Evolutionary conservation across 1,139 yeast genomes (phyloP).

Genomic region (Yamadazyma triangularis): DNA sequence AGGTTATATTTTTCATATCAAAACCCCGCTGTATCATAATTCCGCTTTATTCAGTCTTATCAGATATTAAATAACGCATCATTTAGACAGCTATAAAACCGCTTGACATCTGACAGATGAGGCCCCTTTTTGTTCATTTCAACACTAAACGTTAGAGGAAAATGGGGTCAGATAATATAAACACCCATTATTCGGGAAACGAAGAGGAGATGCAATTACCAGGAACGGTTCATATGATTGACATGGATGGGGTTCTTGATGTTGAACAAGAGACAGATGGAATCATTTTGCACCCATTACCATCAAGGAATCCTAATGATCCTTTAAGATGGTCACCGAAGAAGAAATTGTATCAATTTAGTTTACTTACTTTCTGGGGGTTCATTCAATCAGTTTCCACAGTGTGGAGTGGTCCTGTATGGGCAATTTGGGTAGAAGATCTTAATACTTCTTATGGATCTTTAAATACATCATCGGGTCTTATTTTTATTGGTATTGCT

Average conservation of each 20-base stretch:
- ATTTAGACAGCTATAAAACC: too few species aligned
- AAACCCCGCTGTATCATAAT: too few species aligned
- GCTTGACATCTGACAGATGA: too few species aligned
- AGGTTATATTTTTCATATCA: too few species aligned
- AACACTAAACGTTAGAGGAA: too few species aligned
- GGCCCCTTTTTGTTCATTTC: too few species aligned
- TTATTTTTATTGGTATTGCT: slow-evolving; percentile 33
- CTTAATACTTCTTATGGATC: slow-evolving; percentile 23
- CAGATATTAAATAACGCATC: too few species aligned
- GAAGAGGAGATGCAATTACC: too few species aligned
- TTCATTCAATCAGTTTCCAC: slow-evolving; percentile 38
- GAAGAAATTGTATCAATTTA: slow-evolving; percentile 31
- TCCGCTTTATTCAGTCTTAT: too few species aligned
- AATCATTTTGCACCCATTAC: slow-evolving; percentile 35
- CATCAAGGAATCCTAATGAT: slow-evolving; percentile 32
- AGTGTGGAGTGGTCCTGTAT: slow-evolving; percentile 40
- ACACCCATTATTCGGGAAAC: too few species aligned
- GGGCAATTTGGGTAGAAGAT: slow-evolving; percentile 28
- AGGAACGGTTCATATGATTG: slow-evolving; percentile 60
- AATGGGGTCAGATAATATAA: too few species aligned
- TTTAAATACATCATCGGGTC: slow-evolving; percentile 29
- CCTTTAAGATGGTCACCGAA: slow-evolving; percentile 34
- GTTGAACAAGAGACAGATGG: slow-evolving; percentile 22
- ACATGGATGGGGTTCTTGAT: slow-evolving; percentile 32
- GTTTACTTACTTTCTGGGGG: slow-evolving; percentile 32